phyloP scores from a whole-genome alignment of 2,329 filamentous ascomycete genomes.

The Alternaria tenuissima region DNA sequence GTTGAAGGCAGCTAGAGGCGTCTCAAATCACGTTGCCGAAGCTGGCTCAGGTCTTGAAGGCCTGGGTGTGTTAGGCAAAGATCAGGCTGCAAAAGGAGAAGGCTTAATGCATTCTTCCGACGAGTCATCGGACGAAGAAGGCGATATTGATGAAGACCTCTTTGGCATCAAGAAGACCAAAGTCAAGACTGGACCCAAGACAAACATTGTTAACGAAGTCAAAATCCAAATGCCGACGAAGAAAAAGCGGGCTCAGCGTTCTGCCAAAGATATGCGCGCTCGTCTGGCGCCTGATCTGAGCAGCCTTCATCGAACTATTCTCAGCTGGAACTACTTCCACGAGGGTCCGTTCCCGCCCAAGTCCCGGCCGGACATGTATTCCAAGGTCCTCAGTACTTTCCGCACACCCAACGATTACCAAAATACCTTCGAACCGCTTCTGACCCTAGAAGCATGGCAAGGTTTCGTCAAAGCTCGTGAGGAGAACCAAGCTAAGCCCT shows the following conservation, averaged over 20 bases:
- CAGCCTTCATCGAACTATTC: slow-evolving; percentile 81
- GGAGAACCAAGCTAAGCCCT: slow-evolving; percentile 79
- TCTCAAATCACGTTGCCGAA: slow-evolving; percentile 66
- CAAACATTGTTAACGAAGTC: slow-evolving; percentile 49
- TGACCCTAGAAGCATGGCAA: slow-evolving; percentile 95
- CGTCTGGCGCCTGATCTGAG: slow-evolving; percentile 90
- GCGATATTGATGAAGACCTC: slow-evolving; percentile 71
- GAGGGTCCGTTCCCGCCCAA: slow-evolving; percentile 83
- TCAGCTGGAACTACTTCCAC: slow-evolving; percentile 96
- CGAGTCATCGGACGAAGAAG: slow-evolving; percentile 65
- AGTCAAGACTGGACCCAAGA: slow-evolving; percentile 48
- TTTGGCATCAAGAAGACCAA: slow-evolving; percentile 65
- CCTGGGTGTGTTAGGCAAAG: slow-evolving; percentile 78
- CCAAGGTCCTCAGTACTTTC: slow-evolving; percentile 80
- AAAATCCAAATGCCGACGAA: slow-evolving; percentile 74
- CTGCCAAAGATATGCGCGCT: slow-evolving; percentile 92
- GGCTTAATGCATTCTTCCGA: slow-evolving; percentile 92
- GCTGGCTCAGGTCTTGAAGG: slow-evolving; percentile 81
- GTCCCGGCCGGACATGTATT: slow-evolving; percentile 73
- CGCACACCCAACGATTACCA: slow-evolving; percentile 80
- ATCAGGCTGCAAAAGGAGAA: slow-evolving; percentile 75
- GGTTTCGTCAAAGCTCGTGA: slow-evolving; percentile 90
- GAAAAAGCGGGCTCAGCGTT: slow-evolving; percentile 81
- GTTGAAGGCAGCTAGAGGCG: slow-evolving; percentile 66
- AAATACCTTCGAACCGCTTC: slow-evolving; percentile 85